Conservation (phyloP, 169 alveolate genomes). For the Cryptosporidium ubiquitum region DNA sequence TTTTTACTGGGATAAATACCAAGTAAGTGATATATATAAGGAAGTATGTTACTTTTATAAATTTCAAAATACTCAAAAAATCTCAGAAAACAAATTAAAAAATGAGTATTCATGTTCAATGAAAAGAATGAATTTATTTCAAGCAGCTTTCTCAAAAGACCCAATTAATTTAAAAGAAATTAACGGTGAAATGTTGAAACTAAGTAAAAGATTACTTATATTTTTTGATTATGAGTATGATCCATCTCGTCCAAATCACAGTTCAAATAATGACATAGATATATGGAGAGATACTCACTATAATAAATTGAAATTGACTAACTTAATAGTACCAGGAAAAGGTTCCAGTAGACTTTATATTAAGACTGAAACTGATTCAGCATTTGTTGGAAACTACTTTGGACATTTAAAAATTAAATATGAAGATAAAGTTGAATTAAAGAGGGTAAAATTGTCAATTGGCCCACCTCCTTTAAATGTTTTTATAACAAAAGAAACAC, state of each 20-base stretch:
- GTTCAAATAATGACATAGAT: neutral
- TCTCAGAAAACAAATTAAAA: neutral
- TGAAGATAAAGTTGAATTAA: neutral
- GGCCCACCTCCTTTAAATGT: neutral
- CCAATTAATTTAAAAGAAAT: neutral
- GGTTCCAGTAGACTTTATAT: conserved; percentile 42
- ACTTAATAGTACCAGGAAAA: conserved; percentile 48
- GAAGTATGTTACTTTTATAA: conserved; percentile 1
- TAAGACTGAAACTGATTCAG: neutral
- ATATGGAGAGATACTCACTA: conserved; percentile 20
- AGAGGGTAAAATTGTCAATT: neutral
- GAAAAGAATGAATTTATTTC: neutral
- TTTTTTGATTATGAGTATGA: conserved; percentile 58
- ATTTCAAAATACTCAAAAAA: neutral
- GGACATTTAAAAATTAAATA: conserved; percentile 5
- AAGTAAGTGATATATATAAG: conserved; percentile 9
- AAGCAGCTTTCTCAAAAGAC: neutral
- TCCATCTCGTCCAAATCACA: conserved; percentile 18
- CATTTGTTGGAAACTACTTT: conserved; percentile 18
- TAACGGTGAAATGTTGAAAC: neutral
- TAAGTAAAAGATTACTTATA: neutral
- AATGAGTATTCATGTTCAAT: neutral
- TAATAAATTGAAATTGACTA: conserved; percentile 3
- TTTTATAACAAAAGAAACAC: neutral
- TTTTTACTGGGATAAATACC: conserved; percentile 20